Conservation (phyloP, 2,329 filamentous ascomycete species). For the Apiospora arundinis region DNA sequence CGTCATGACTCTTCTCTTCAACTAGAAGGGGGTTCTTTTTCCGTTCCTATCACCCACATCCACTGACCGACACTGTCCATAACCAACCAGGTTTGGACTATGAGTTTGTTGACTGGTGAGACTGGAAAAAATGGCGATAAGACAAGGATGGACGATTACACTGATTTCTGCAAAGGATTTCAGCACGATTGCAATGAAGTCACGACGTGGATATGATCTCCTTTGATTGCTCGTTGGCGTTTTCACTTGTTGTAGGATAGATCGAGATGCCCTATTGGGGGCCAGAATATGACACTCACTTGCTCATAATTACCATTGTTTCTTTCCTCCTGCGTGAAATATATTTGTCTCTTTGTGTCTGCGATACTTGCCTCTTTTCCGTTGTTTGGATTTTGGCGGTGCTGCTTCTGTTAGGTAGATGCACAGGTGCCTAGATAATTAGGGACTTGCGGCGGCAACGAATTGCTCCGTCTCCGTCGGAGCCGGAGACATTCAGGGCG, state of each 20-base stretch:
- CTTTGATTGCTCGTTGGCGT: background rate
- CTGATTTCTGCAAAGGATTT: background rate
- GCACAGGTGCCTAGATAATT: background rate
- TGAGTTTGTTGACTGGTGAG: background rate
- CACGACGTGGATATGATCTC: background rate
- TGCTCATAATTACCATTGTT: background rate
- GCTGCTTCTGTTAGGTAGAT: background rate
- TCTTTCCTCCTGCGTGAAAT: background rate
- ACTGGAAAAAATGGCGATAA: background rate
- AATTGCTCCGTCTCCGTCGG: slow-evolving; percentile 24
- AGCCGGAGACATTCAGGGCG: slow-evolving; percentile 19
- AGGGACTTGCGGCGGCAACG: background rate
- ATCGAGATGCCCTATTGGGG: background rate
- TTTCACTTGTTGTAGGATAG: slow-evolving; percentile 15
- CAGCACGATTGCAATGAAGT: background rate
- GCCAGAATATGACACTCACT: background rate
- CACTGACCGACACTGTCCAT: background rate
- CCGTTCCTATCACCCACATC: background rate
- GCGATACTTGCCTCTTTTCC: background rate
- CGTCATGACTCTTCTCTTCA: background rate
- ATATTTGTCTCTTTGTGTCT: background rate
- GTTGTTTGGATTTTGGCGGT: background rate
- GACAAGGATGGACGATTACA: background rate
- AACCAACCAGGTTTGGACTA: background rate
- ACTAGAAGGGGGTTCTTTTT: background rate